phyloP scores from a whole-genome alignment of 164 flowering plant genomes.

The Magnolia officinalis region DNA sequence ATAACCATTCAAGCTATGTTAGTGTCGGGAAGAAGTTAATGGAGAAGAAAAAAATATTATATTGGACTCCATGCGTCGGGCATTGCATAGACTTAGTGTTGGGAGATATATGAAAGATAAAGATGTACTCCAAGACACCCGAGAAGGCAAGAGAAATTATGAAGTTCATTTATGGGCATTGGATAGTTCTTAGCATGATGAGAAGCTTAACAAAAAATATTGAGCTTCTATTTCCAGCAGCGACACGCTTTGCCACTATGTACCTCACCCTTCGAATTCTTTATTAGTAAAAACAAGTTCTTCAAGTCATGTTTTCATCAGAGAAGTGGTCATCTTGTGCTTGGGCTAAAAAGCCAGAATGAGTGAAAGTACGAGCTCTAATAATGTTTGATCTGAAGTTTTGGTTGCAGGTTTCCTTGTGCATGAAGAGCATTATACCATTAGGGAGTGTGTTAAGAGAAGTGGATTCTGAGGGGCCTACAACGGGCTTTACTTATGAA shows the following conservation, averaged over 20 bases:
- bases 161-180: conserved; percentile 7
- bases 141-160: neutral
- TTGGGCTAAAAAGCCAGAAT: no score
- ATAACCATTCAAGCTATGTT: neutral
- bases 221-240: conserved; percentile 1
- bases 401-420: no score
- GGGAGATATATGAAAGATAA: neutral
- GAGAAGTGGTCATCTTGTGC: no score
- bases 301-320: no score
- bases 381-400: no score
- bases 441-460: no score
- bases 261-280: no score
- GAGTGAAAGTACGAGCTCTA: no score
- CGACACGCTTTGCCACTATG: neutral
- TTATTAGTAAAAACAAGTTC: no score
- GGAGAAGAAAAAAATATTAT: neutral
- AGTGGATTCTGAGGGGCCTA: no score
- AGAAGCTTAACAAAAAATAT: conserved; percentile 1
- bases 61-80: conserved; percentile 14
- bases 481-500: no score
- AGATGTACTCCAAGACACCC: neutral
- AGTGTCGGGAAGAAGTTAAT: neutral
- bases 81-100: conserved; percentile 6
- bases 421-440: no score
- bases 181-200: conserved; percentile 6